These are phyloP conservation scores for Glarea lozoyensis DNA, from an alignment of 495 filamentous ascomycete species.

Conservation along the genomic window DNA sequence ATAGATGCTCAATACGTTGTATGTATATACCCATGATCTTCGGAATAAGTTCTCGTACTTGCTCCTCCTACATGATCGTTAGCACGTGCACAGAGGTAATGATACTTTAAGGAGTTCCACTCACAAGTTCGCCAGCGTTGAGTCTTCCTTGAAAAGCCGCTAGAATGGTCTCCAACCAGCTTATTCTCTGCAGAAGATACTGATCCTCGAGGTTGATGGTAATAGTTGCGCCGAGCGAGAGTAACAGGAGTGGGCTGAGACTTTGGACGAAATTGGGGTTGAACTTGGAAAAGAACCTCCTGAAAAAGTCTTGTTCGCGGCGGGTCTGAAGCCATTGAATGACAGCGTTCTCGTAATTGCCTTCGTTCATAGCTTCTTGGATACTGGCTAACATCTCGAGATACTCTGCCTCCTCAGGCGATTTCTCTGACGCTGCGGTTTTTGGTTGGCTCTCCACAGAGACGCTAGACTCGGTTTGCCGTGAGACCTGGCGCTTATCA, in stretches of 20 bases:
- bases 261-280: slow-evolving; percentile 61
- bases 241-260: slow-evolving; percentile 66
- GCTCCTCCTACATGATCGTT: slow-evolving; percentile 50
- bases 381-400: slow-evolving; percentile 59
- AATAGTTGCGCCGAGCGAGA: slow-evolving; percentile 78
- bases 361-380: slow-evolving; percentile 50
- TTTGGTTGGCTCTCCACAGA: slow-evolving; percentile 23
- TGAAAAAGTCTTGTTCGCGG: slow-evolving; percentile 64
- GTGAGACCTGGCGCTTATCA: slow-evolving; percentile 8
- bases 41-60: slow-evolving; percentile 63
- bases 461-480: slow-evolving; percentile 20
- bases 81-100: slow-evolving; percentile 4
- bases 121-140: slow-evolving; percentile 32
- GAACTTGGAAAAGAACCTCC: slow-evolving; percentile 66
- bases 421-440: slow-evolving; percentile 26
- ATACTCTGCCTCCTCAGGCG: slow-evolving; percentile 44
- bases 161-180: slow-evolving; percentile 71
- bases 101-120: slow-evolving; percentile 18
- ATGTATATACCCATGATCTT: slow-evolving; percentile 66
- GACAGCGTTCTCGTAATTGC: slow-evolving; percentile 59
- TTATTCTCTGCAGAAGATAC: slow-evolving; percentile 52
- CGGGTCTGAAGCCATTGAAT: slow-evolving; percentile 78
- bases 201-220: slow-evolving; percentile 60
- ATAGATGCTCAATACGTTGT: slow-evolving; percentile 60
- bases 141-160: slow-evolving; percentile 26